These are phyloP conservation scores for Funneliformis mosseae DNA, from an alignment of 192 early-diverging fungal species.

Conservation along the genomic window DNA sequence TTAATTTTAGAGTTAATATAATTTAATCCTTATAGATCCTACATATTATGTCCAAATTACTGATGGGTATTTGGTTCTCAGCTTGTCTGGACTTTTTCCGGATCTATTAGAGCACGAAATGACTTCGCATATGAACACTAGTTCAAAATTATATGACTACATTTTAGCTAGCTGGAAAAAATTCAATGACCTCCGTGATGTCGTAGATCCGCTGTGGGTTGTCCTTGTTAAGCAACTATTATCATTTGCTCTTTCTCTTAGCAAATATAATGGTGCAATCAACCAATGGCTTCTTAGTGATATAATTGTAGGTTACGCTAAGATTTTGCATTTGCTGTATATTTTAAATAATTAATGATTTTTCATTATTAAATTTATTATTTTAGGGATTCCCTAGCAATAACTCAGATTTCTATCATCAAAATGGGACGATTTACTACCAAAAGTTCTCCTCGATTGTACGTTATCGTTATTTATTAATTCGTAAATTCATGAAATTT, in stretches of 20 bases:
- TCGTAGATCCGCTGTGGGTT: conserved; percentile 22
- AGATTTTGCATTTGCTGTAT: neutral
- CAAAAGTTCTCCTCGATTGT: conserved; percentile 7
- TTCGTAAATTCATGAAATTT: neutral
- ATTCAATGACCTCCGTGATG: conserved; percentile 9
- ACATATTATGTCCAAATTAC: neutral
- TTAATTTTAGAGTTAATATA: too few relatives aligned
- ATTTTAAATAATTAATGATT: neutral
- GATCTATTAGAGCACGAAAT: conserved; percentile 3
- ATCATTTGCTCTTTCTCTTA: conserved; percentile 18
- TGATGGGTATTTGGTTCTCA: neutral
- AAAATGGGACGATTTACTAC: neutral
- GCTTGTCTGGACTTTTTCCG: neutral
- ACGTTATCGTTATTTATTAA: neutral
- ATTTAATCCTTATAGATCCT: conserved; percentile 26
- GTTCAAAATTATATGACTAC: neutral
- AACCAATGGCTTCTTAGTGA: conserved; percentile 16
- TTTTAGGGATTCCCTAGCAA: conserved; percentile 22
- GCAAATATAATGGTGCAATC: conserved; percentile 1
- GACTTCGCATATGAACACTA: neutral
- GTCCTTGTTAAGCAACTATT: conserved; percentile 23
- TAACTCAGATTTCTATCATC: neutral
- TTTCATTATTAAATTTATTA: neutral
- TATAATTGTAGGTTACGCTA: conserved; percentile 23
- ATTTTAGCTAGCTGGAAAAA: conserved; percentile 19